Evolutionary conservation across 179 eudicot species (phyloP).

Genomic region (Sideroxylon spinosum): DNA sequence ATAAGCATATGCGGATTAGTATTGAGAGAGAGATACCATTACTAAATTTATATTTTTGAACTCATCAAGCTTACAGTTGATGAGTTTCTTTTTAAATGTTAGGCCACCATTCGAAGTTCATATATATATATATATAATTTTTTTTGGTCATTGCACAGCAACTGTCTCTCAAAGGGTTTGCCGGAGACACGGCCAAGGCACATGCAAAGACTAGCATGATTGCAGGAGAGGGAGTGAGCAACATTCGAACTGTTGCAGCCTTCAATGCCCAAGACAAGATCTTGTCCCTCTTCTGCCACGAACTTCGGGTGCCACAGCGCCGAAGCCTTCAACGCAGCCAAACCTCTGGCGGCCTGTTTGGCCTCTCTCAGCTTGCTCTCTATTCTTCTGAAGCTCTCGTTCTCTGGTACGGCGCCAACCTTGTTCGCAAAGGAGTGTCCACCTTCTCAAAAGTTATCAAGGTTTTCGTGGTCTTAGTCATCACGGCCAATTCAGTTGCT

Average conservation of each 20-base stretch:
- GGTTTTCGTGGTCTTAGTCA: conserved; percentile 86
- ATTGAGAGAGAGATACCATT: too few species aligned
- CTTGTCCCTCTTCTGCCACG: conserved; percentile 65
- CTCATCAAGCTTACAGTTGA: too few species aligned
- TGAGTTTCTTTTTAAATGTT: too few species aligned
- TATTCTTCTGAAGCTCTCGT: conserved; percentile 92
- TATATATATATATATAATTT: neutral
- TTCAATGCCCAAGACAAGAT: conserved; percentile 94
- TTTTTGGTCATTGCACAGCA: conserved; percentile 48
- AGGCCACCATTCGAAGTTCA: too few species aligned
- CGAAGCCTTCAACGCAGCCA: conserved; percentile 73
- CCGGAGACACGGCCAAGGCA: conserved; percentile 99
- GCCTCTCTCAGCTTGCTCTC: conserved; percentile 91
- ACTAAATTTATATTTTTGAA: too few species aligned
- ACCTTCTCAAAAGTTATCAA: conserved; percentile 94
- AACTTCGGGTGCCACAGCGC: conserved; percentile 72
- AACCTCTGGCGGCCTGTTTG: conserved; percentile 73
- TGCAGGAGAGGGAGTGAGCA: conserved; percentile 99
- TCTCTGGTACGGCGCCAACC: conserved; percentile 96
- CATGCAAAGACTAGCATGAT: conserved; percentile 99
- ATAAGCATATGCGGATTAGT: too few species aligned
- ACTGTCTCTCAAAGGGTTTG: conserved; percentile 96
- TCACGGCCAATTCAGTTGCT: conserved; percentile 94
- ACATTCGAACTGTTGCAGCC: conserved; percentile 94
- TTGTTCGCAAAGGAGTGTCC: conserved; percentile 73